phyloP scores from a whole-genome alignment of 768 basidiomycete genomes.

The Leccinum truebloodii region DNA sequence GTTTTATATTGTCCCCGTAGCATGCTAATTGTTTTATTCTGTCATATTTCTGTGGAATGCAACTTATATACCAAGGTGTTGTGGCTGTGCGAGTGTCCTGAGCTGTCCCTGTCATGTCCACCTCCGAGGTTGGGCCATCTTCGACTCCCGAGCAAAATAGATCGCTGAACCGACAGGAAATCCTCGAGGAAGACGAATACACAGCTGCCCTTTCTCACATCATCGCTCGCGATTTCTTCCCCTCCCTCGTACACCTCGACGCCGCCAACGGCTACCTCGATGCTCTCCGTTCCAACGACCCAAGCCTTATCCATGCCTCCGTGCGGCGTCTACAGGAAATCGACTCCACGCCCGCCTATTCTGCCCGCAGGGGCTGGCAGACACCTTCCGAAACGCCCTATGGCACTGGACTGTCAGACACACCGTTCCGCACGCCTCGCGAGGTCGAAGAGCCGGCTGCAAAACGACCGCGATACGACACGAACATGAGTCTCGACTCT shows the following conservation, averaged over 20 bases:
- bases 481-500: slow-evolving; percentile 67
- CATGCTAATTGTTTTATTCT: slow-evolving; percentile 14
- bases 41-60: slow-evolving; percentile 12
- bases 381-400: slow-evolving; percentile 70
- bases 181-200: slow-evolving; percentile 94
- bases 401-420: slow-evolving; percentile 58
- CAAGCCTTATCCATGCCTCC: slow-evolving; percentile 71
- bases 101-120: slow-evolving; percentile 32
- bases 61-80: too few species aligned
- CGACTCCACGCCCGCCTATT: slow-evolving; percentile 46
- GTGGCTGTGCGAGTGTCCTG: slow-evolving; percentile 18
- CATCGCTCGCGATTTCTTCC: slow-evolving; percentile 98
- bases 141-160: slow-evolving; percentile 36
- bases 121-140: slow-evolving; percentile 28
- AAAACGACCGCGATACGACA: slow-evolving; percentile 64
- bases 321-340: slow-evolving; percentile 73
- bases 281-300: slow-evolving; percentile 75
- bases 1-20: slow-evolving; percentile 16
- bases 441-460: slow-evolving; percentile 42
- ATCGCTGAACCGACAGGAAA: slow-evolving; percentile 69
- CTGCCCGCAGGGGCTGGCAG: slow-evolving; percentile 36
- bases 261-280: slow-evolving; percentile 86
- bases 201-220: slow-evolving; percentile 87
- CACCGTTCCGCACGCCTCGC: slow-evolving; percentile 55
- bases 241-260: slow-evolving; percentile 85